Evolutionary conservation across 495 filamentous ascomycete species (phyloP), one percentile per base, ranked within the genome.

Genomic region (Tuber calosporum): DNA sequence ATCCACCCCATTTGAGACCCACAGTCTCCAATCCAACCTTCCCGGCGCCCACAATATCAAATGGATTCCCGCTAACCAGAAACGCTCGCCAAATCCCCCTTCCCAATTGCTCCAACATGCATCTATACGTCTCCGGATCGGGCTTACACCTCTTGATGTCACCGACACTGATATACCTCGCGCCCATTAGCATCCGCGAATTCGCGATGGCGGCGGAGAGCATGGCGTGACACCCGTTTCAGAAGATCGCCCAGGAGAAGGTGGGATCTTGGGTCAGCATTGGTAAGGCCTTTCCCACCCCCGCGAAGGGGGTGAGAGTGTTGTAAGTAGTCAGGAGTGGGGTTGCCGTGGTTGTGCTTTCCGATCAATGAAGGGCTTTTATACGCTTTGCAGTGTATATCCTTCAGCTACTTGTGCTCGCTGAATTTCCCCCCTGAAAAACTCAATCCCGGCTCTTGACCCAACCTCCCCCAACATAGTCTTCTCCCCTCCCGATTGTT

Each of bases 61-160:
- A 96, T 9, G 92, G 89, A 81, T 95, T 97, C 9, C 87, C 86
- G 76, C 87, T 92, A 30, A 95, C 85, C 11, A 95, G 82, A 90
- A 94, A 5, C 94, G 0, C 77, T 80, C 82, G 84, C 83, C 26
- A 85, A 75, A 34, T 82, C 78, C n/a, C 83, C 76, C 85, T 86
- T 13, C 87, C 88, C 17, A 87, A 83, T 66, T 86, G 85, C 72
- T 83, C 74, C 1, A 86, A 85, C 6, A 95, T 81, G 77, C 89
- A 84, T 40, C 85, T 74, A 78, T 95, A 95, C 36, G 85, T 85
- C 68, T 85, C 86, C n/a, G 83, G 86, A 38, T 87, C 85, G 0
- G 92, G 93, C 82, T 96, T 95, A 81, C 87, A 95, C 72, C 83
- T 85, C 74, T 83, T 72, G 30, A 88, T 76, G 1, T 86, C 84